Conservation (phyloP, 148 eudicot genomes). For the Amaranthus palmeri region DNA sequence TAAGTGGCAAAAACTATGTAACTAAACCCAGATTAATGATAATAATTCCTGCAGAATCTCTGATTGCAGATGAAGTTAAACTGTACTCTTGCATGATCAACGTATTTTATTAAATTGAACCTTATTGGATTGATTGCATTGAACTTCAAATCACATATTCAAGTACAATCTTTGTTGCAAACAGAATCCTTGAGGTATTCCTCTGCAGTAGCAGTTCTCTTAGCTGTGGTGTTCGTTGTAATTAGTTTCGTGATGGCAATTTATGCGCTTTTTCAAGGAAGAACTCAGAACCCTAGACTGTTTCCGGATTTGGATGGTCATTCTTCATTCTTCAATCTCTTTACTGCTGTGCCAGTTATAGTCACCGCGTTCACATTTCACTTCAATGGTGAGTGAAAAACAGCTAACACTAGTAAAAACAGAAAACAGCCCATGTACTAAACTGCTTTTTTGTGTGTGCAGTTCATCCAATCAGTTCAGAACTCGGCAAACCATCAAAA, state of each 20-base stretch:
- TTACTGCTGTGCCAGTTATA: conserved; percentile 86
- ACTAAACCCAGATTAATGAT: no score
- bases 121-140: neutral
- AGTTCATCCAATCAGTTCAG: conserved; percentile 87
- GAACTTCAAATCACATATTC: neutral
- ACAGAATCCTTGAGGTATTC: conserved; percentile 83
- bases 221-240: conserved; percentile 77
- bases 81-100: neutral
- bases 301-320: conserved; percentile 49
- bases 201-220: conserved; percentile 77
- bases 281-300: conserved; percentile 47
- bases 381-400: conserved; percentile 62
- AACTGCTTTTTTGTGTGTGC: conserved; percentile 22
- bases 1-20: no score
- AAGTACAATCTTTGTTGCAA: neutral
- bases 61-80: no score
- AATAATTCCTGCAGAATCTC: no score
- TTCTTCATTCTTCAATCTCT: conserved; percentile 72
- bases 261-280: conserved; percentile 54
- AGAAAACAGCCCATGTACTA: neutral
- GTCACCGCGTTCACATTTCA: conserved; percentile 96
- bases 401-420: neutral
- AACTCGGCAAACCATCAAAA: conserved; percentile 59
- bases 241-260: conserved; percentile 79
- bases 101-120: neutral